These are phyloP conservation scores for Solanum bulbocastanum DNA, from an alignment of 257 asterid genomes.

Conservation along the genomic window DNA sequence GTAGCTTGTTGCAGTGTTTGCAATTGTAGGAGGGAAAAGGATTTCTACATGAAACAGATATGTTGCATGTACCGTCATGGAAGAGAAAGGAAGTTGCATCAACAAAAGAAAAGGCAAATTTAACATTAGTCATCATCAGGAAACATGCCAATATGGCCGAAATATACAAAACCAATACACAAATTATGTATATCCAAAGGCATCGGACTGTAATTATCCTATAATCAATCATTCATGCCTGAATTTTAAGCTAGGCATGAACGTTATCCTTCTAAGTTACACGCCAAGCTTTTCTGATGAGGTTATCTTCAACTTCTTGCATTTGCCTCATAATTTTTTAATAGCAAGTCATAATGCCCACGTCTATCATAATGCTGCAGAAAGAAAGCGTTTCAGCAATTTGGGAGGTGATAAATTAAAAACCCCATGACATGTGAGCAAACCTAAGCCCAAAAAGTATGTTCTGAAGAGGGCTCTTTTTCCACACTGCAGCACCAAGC, in stretches of 20 bases:
- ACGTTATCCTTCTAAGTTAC: not conserved
- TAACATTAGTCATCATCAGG: not conserved
- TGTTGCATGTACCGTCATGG: not conserved
- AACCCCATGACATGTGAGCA: no score
- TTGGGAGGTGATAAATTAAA: no score
- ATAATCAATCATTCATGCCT: not conserved
- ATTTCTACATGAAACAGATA: not conserved
- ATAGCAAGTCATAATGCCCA: no score
- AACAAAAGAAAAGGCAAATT: not conserved
- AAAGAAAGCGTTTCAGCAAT: no score
- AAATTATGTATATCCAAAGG: not conserved
- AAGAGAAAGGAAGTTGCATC: not conserved
- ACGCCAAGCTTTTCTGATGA: not conserved
- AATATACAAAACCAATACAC: not conserved
- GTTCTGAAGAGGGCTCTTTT: no score
- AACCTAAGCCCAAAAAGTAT: no score
- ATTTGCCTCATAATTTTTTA: no score
- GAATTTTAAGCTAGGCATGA: not conserved
- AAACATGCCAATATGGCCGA: not conserved
- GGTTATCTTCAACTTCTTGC: constrained; percentile 27
- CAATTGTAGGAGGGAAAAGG: not conserved
- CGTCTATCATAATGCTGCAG: no score
- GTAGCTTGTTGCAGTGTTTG: not conserved
- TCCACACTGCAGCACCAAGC: no score
- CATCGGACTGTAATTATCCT: not conserved